phyloP scores from a whole-genome alignment of 129 eudicot species.

The Flaveria robusta region DNA sequence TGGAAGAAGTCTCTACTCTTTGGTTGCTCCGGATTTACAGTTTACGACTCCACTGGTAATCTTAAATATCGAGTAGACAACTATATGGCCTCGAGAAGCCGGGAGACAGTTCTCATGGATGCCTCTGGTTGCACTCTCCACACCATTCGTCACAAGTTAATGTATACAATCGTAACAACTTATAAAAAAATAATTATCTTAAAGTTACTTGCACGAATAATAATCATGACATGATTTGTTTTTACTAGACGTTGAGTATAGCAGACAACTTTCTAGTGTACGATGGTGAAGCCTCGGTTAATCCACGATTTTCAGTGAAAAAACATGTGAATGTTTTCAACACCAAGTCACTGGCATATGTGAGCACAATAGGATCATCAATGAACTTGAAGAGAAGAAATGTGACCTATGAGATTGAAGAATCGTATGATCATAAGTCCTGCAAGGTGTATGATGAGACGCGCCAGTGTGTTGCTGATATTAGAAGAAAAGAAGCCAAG shows the following conservation, averaged over 20 bases:
- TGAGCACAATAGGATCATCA: background rate
- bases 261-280: slow-evolving; percentile 48
- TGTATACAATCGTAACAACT: too few species aligned
- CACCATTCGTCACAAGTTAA: slow-evolving; percentile 33
- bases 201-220: background rate
- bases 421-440: slow-evolving; percentile 39
- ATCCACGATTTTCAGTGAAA: slow-evolving; percentile 45
- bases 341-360: slow-evolving; percentile 35
- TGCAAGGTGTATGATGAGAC: slow-evolving; percentile 32
- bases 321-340: slow-evolving; percentile 42
- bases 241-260: slow-evolving; percentile 37
- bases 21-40: slow-evolving; percentile 57
- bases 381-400: slow-evolving; percentile 23
- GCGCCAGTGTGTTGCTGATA: slow-evolving; percentile 41
- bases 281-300: slow-evolving; percentile 35
- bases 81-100: slow-evolving; percentile 31
- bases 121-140: slow-evolving; percentile 40
- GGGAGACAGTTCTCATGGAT: slow-evolving; percentile 54
- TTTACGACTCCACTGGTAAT: slow-evolving; percentile 53
- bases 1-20: slow-evolving; percentile 63
- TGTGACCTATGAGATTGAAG: slow-evolving; percentile 47
- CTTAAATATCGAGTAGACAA: slow-evolving; percentile 63
- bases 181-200: background rate
- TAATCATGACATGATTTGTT: background rate
- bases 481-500: slow-evolving; percentile 45